Base-by-base conservation (phyloP, 371 early-diverging fungal genomes). In the Zychaea mexicana region DNA sequence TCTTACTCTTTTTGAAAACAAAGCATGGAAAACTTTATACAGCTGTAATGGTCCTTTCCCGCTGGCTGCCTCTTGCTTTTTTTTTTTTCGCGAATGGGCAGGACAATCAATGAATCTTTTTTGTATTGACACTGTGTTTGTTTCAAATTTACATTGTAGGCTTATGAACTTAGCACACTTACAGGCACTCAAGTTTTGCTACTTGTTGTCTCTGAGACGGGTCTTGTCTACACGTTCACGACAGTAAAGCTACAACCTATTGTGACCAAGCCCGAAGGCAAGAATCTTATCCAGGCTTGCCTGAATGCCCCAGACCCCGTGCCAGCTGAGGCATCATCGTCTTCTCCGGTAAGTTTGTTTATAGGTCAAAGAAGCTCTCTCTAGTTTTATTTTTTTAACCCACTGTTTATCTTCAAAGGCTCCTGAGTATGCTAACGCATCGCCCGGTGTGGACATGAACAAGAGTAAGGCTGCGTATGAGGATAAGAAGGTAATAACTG, bases 181-280 rank as follows among this genome's bases (percentile, higher is more conserved):
- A 99, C 99, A 9, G 98, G 98, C 45, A 97, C 98, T 3, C 96
- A 99, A 77, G 96, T 99, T 33, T 84, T 99, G 61, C 81, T 99
- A 52, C 75, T 99, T 31, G 94, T 99, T 12, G 98, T 98, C n/a
- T 95, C 97, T 3, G 99, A 97, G 73, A 97, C 96, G 30, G 98
- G 99, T 24, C 91, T 97, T 62, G 99, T 99, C 9, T 99, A 98
- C 77, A 98, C 99, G 3, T 99, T 97, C 76, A 97, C 99, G 8
- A 98, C 99, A 13, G 92, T 94, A 30, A 98, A 97, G 74, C 82
- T 99, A 31, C 96, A 96, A 72, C 97, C 98, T 13, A 85, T 98
- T 33, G 96, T 99, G 22, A 93, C 95, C 33, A 92, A 96, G 71
- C 88, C 96, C 13, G 97, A 96, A 71, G 96, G 96, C 57, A 94